Evolutionary conservation across 2,329 filamentous ascomycete genomes (phyloP).

Genomic region (Zasmidium cellare): DNA sequence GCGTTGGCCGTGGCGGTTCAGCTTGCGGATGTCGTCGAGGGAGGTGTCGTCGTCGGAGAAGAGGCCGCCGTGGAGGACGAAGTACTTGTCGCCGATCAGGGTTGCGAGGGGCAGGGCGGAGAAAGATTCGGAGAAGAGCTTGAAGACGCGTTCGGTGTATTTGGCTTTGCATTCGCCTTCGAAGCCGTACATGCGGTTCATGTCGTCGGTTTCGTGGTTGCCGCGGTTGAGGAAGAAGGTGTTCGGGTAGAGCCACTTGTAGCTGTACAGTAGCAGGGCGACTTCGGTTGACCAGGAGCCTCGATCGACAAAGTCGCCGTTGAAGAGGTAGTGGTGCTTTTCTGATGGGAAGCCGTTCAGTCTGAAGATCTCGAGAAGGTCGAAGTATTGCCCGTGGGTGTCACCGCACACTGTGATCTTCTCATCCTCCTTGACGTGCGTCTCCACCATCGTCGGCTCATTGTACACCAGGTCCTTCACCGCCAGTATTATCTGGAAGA

Average conservation of each 20-base stretch:
- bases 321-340: constrained; percentile 93
- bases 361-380: constrained; percentile 93
- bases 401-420: constrained; percentile 94
- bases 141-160: constrained; percentile 95
- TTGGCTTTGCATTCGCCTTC: constrained; percentile 98
- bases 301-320: constrained; percentile 96
- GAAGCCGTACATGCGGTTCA: constrained; percentile 98
- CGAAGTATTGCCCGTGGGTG: constrained; percentile 97
- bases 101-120: constrained; percentile 90
- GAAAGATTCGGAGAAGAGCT: constrained; percentile 97
- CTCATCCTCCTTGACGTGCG: constrained; percentile 74
- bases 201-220: constrained; percentile 90
- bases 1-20: constrained; percentile 85
- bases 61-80: constrained; percentile 89
- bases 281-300: constrained; percentile 99
- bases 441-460: constrained; percentile 96
- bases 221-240: constrained; percentile 94
- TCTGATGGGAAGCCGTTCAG: constrained; percentile 82
- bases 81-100: constrained; percentile 83
- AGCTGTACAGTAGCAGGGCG: constrained; percentile 86
- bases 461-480: constrained; percentile 87
- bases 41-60: constrained; percentile 95
- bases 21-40: constrained; percentile 88
- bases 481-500: constrained; percentile 90
- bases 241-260: constrained; percentile 86